Evolutionary conservation across 768 basidiomycete genomes (phyloP).

Genomic region (Xerocomellus chrysenteron): DNA sequence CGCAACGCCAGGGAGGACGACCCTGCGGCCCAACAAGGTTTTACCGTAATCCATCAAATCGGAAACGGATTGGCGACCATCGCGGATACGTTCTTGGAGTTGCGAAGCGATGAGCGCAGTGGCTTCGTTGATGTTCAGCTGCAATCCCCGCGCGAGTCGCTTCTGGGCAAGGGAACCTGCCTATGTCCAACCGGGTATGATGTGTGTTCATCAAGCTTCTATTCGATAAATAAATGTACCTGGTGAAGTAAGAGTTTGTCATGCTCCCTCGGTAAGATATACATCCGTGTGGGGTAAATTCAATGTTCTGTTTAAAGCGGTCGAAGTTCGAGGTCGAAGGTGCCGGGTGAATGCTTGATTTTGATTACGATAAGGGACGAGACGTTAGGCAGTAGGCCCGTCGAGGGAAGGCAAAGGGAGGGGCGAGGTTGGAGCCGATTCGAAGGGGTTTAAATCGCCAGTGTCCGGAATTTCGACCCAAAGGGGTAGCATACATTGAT

Average conservation of each 20-base stretch:
- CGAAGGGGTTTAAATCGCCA: no score
- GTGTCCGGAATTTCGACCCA: no score
- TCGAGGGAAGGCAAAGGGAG: not conserved
- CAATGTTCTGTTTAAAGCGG: not conserved
- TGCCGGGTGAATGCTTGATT: no score
- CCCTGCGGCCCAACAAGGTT: slow-evolving; percentile 79
- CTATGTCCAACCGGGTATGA: slow-evolving; percentile 35
- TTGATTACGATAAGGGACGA: slow-evolving; percentile 9
- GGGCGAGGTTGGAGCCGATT: not conserved
- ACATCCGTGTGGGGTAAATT: slow-evolving; percentile 44
- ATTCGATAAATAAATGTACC: slow-evolving; percentile 28
- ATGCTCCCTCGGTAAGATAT: slow-evolving; percentile 70
- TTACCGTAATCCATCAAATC: slow-evolving; percentile 96
- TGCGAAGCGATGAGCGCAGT: slow-evolving; percentile 88
- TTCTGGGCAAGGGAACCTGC: slow-evolving; percentile 90
- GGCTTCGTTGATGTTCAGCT: slow-evolving; percentile 85
- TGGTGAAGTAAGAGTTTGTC: slow-evolving; percentile 77
- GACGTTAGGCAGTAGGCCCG: no score
- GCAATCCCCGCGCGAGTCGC: slow-evolving; percentile 89
- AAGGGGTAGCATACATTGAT: no score
- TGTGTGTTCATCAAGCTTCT: not conserved
- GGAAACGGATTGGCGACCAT: slow-evolving; percentile 82
- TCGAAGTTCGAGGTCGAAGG: not conserved
- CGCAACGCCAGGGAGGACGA: slow-evolving; percentile 84
- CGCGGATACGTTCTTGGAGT: slow-evolving; percentile 90